These are phyloP conservation scores for Kodamaea fungicola DNA, from an alignment of 1,139 yeast genomes.

Conservation along the genomic window DNA sequence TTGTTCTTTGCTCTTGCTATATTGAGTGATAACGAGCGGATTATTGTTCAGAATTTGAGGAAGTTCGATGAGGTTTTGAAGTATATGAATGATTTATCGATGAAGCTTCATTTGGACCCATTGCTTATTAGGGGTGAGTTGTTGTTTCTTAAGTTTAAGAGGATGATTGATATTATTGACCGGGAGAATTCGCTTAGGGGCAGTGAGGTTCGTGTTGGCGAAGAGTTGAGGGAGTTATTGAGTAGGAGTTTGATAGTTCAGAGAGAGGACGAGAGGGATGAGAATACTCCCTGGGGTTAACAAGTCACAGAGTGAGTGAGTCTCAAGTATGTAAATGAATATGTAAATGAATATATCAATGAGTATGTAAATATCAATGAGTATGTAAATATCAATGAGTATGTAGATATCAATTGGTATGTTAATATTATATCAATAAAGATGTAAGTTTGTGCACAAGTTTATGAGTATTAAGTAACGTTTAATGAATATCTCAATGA, in stretches of 20 bases:
- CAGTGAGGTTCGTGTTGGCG: conserved; percentile 22
- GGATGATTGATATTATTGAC: conserved; percentile 76
- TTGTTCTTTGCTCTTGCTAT: conserved; percentile 84
- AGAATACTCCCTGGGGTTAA: conserved; percentile 46
- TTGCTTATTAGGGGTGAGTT: conserved; percentile 77
- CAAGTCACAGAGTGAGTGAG: not conserved
- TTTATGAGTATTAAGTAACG: too few relatives aligned
- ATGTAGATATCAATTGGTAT: not conserved
- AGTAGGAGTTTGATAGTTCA: conserved; percentile 60
- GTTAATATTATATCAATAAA: not conserved
- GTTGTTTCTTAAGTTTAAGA: conserved; percentile 71
- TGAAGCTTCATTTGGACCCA: conserved; percentile 70
- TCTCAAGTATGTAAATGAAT: not conserved
- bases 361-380: not conserved
- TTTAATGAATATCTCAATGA: too few relatives aligned
- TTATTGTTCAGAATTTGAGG: conserved; percentile 67
- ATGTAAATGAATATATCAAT: not conserved
- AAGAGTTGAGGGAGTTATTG: conserved; percentile 57
- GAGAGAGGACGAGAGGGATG: conserved; percentile 56
- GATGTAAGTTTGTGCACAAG: too few relatives aligned
- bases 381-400: not conserved
- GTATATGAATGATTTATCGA: conserved; percentile 86
- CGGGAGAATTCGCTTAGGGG: conserved; percentile 40
- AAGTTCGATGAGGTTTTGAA: conserved; percentile 89
- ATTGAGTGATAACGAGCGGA: conserved; percentile 78